phyloP scores from a whole-genome alignment of 192 early-diverging fungal species.

The Lunasporangiospora selenospora region DNA sequence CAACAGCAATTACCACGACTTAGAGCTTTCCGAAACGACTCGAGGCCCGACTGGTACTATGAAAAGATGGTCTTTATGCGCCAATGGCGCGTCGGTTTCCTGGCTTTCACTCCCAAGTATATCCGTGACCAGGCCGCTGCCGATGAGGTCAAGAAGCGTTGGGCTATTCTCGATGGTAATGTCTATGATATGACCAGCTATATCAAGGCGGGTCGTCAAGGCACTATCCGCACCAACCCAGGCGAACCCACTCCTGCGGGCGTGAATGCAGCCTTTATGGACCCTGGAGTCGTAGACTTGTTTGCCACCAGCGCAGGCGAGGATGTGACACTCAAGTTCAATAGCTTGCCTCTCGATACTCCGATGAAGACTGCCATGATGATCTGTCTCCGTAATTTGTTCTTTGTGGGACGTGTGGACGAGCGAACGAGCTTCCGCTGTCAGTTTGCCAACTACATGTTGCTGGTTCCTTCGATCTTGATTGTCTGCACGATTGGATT shows the following conservation, averaged over 20 bases:
- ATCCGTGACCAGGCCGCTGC: conserved; percentile 63
- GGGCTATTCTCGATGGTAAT: conserved; percentile 71
- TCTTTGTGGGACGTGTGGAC: conserved; percentile 90
- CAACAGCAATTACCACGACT: conserved; percentile 73
- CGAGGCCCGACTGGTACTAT: conserved; percentile 73
- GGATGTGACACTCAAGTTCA: conserved; percentile 69
- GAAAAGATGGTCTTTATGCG: conserved; percentile 65
- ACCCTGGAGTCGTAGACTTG: conserved; percentile 62
- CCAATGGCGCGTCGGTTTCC: conserved; percentile 69
- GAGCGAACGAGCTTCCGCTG: conserved; percentile 78
- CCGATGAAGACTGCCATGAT: conserved; percentile 55
- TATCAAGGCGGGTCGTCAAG: conserved; percentile 57
- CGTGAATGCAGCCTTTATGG: conserved; percentile 63
- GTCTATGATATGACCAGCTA: conserved; percentile 80
- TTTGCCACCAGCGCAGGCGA: conserved; percentile 68
- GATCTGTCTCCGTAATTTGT: conserved; percentile 84
- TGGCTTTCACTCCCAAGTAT: conserved; percentile 65
- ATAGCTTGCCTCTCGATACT: conserved; percentile 56
- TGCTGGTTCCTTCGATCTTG: conserved; percentile 80
- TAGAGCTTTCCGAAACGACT: conserved; percentile 67
- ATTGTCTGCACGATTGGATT: conserved; percentile 87
- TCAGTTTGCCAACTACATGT: conserved; percentile 85
- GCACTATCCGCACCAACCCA: conserved; percentile 46
- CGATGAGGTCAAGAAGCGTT: conserved; percentile 59
- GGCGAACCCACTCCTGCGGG: conserved; percentile 48